Percentiles rank a stretch among this genome's conserved stretches.
phyloP scores from a whole-genome alignment of 2,329 filamentous ascomycete genomes.

The Triangularia verruculosa region DNA sequence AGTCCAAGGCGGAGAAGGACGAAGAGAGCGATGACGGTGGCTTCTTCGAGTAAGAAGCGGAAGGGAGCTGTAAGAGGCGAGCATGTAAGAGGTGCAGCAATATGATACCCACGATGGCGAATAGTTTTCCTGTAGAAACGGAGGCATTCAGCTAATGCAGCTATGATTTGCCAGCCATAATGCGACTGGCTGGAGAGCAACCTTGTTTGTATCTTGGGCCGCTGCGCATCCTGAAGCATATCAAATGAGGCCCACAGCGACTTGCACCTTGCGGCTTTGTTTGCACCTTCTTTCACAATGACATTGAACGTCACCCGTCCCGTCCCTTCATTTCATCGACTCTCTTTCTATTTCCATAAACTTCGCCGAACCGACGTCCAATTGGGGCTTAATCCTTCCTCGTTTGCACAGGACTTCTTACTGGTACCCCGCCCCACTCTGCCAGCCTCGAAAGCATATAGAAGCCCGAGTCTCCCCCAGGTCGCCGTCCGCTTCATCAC shows the following conservation, averaged over 20 bases:
- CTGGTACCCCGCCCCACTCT: neutral
- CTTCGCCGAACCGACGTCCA: neutral
- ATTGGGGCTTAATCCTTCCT: neutral
- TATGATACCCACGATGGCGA: constrained; percentile 25
- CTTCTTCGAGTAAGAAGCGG: constrained; percentile 48
- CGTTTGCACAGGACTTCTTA: neutral
- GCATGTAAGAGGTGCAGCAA: neutral
- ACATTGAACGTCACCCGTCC: neutral
- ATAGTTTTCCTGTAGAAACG: neutral
- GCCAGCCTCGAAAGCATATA: neutral
- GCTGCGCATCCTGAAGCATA: neutral
- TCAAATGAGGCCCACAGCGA: constrained; percentile 4
- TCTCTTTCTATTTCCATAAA: neutral
- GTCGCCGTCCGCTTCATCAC: neutral
- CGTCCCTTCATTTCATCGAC: neutral
- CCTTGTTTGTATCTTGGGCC: neutral
- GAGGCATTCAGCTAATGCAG: neutral
- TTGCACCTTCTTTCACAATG: neutral
- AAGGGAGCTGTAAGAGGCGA: neutral
- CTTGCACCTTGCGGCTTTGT: neutral
- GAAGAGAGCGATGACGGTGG: constrained; percentile 48
- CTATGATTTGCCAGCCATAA: neutral
- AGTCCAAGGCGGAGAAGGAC: constrained; percentile 10
- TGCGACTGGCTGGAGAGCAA: neutral
- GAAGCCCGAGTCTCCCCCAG: neutral